These are phyloP conservation scores for Inga laurina DNA, from an alignment of 306 rosid genomes.

Conservation along the genomic window DNA sequence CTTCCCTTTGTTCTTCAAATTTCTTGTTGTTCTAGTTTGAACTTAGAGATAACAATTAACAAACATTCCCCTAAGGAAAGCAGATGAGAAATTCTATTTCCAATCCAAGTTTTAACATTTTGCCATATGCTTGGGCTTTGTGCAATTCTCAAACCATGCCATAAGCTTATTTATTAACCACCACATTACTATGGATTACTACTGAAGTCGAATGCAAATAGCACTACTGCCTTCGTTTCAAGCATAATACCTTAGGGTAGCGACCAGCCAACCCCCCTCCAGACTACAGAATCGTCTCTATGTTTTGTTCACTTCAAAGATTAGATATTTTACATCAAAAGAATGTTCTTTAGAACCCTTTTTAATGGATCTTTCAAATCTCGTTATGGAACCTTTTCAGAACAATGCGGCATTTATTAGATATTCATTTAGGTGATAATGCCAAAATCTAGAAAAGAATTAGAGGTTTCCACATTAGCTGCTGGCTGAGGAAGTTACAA, in stretches of 20 bases:
- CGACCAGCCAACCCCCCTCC: not conserved
- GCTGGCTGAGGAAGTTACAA: slow-evolving; percentile 51
- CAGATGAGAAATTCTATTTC: not conserved
- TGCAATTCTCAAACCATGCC: not conserved
- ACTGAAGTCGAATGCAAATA: slow-evolving; percentile 11
- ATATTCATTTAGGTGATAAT: not conserved
- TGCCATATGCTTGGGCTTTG: not conserved
- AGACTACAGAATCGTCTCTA: not conserved
- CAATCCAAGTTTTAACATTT: not conserved
- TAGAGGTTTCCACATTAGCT: not conserved
- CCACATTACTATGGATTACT: not conserved
- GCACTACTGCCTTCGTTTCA: not conserved
- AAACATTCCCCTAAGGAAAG: not conserved
- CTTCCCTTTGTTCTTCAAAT: not conserved
- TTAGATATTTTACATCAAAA: not conserved
- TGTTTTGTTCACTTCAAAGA: not conserved
- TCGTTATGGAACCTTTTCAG: not conserved
- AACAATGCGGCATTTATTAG: not conserved
- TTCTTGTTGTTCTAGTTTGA: slow-evolving; percentile 8
- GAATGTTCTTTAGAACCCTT: not conserved
- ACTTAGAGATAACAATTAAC: not conserved
- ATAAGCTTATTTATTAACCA: not conserved
- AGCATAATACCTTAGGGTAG: not conserved
- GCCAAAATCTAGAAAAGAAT: not conserved
- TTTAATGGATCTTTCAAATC: not conserved